Evolutionary conservation across 805 yeast genomes (phyloP).

Genomic region (Nakazawaea molendinolei): DNA sequence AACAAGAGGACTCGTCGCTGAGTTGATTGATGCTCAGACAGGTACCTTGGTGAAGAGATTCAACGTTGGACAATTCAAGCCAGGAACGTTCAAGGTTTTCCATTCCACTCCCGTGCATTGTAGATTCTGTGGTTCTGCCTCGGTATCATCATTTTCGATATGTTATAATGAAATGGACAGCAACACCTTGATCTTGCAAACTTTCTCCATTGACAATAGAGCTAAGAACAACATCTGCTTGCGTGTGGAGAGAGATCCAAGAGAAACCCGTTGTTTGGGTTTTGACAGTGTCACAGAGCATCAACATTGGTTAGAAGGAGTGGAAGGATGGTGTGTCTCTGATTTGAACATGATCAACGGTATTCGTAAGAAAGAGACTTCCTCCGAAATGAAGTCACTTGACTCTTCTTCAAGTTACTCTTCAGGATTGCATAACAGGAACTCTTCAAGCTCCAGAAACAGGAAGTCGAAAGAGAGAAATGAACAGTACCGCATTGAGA

Average conservation of each 20-base stretch:
- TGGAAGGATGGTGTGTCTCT: constrained; percentile 76
- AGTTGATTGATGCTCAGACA: constrained; percentile 70
- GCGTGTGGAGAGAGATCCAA: constrained; percentile 87
- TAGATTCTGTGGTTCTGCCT: constrained; percentile 84
- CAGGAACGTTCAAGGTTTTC: constrained; percentile 56
- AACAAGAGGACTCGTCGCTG: constrained; percentile 50
- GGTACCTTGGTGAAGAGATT: constrained; percentile 63
- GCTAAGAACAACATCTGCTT: constrained; percentile 78
- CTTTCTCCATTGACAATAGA: constrained; percentile 62
- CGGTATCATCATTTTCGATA: constrained; percentile 64
- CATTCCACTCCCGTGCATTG: constrained; percentile 88
- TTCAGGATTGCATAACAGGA: not conserved
- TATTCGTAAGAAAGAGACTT: constrained; percentile 34
- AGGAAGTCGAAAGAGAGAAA: not conserved
- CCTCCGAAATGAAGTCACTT: not conserved
- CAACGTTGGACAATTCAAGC: constrained; percentile 55
- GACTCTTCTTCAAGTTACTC: constrained; percentile 1
- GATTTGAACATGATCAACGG: constrained; percentile 77
- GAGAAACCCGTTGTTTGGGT: constrained; percentile 86
- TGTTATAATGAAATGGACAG: constrained; percentile 59
- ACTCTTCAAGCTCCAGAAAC: constrained; percentile 2
- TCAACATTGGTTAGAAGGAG: constrained; percentile 55
- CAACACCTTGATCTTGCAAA: constrained; percentile 59
- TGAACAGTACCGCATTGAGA: constrained; percentile 14
- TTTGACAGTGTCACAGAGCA: constrained; percentile 69